Evolutionary conservation across 352 stramenopile species (phyloP).

Genomic region (Globisporangium viniferum): DNA sequence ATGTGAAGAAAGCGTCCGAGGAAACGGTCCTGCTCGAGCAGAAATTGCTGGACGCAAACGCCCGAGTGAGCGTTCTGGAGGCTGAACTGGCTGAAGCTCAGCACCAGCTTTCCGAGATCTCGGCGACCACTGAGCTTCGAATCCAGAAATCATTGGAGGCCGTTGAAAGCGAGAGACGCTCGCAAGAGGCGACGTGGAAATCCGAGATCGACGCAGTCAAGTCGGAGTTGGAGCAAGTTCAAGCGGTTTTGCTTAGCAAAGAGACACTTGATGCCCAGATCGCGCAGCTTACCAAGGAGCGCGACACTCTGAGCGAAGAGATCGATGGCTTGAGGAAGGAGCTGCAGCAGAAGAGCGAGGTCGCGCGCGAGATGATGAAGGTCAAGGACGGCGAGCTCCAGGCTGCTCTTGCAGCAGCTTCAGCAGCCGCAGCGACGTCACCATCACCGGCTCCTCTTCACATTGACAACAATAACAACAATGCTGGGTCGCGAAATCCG

Average conservation of each 20-base stretch:
- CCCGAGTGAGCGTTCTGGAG: slow-evolving; percentile 34
- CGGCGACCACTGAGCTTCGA: slow-evolving; percentile 16
- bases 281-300: slow-evolving; percentile 28
- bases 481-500: slow-evolving; percentile 10
- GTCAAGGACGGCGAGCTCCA: slow-evolving; percentile 58
- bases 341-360: slow-evolving; percentile 33
- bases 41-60: slow-evolving; percentile 36
- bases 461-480: slow-evolving; percentile 19
- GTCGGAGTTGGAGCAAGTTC: slow-evolving; percentile 29
- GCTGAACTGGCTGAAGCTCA: slow-evolving; percentile 27
- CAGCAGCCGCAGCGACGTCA: slow-evolving; percentile 22
- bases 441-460: neutral
- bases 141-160: slow-evolving; percentile 23
- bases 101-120: slow-evolving; percentile 24
- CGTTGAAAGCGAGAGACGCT: slow-evolving; percentile 30
- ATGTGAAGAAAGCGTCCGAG: slow-evolving; percentile 46
- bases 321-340: slow-evolving; percentile 35
- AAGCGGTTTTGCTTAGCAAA: slow-evolving; percentile 25
- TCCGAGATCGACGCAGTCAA: slow-evolving; percentile 32
- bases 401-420: slow-evolving; percentile 26
- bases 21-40: slow-evolving; percentile 44
- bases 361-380: slow-evolving; percentile 38
- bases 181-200: slow-evolving; percentile 20
- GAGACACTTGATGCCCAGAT: slow-evolving; percentile 34
- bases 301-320: slow-evolving; percentile 30